Evolutionary conservation across 768 basidiomycete genomes (phyloP).

Genomic region (Tulasnella sp.): DNA sequence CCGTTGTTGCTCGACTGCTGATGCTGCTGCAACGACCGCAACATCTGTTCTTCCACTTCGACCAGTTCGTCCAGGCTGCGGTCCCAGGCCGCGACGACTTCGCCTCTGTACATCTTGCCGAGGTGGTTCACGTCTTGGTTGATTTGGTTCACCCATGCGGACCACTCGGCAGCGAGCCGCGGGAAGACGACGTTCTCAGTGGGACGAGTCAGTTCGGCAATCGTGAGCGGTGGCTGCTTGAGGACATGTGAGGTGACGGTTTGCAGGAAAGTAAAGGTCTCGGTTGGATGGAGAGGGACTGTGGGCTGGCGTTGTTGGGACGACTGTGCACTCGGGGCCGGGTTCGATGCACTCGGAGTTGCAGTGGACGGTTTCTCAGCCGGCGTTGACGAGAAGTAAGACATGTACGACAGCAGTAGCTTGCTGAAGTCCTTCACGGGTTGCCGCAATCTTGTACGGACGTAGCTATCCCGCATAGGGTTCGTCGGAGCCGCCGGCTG

Average conservation of each 20-base stretch:
- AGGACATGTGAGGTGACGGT: conserved; percentile 56
- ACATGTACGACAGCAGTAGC: conserved; percentile 68
- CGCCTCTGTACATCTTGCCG: conserved; percentile 70
- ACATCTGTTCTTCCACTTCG: conserved; percentile 32
- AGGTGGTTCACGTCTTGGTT: conserved; percentile 58
- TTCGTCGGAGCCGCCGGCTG: conserved; percentile 13
- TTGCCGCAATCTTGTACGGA: conserved; percentile 60
- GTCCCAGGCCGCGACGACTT: conserved; percentile 59
- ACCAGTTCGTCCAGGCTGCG: conserved; percentile 56
- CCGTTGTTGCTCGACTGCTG: conserved; percentile 22
- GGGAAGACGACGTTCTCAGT: conserved; percentile 36
- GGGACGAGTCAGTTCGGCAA: conserved; percentile 43
- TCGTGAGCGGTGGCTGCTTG: conserved; percentile 47
- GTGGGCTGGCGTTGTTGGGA: conserved; percentile 28
- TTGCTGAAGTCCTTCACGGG: conserved; percentile 68
- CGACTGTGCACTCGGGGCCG: conserved; percentile 27
- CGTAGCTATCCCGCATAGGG: conserved; percentile 68
- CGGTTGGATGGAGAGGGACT: conserved; percentile 53
- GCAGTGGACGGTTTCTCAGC: background rate
- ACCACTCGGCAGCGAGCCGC: conserved; percentile 64
- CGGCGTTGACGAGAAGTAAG: conserved; percentile 55
- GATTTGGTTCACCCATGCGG: conserved; percentile 58
- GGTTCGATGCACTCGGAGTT: background rate
- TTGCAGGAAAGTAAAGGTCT: conserved; percentile 61
- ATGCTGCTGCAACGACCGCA: conserved; percentile 31